Evolutionary conservation across 2,329 filamentous ascomycete genomes (phyloP).

Genomic region (Colletotrichum sublineola): DNA sequence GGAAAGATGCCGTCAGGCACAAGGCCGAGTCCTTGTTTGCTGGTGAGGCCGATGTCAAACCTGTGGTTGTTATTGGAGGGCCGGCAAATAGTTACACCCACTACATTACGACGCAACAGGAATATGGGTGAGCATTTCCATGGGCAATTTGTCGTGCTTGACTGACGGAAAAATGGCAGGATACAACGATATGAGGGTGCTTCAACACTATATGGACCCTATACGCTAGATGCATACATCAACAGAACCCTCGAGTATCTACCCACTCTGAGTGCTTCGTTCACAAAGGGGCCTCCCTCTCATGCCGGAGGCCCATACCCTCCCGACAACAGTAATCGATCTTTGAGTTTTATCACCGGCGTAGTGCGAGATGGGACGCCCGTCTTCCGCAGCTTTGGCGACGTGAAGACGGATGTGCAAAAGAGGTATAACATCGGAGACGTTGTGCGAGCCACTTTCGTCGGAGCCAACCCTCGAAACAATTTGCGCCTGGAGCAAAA

Average conservation of each 20-base stretch:
- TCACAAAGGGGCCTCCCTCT: conserved; percentile 14
- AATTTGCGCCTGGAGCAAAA: conserved; percentile 83
- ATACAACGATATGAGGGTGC: conserved; percentile 93
- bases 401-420: conserved; percentile 68
- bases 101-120: conserved; percentile 80
- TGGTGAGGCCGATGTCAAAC: conserved; percentile 60
- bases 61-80: conserved; percentile 83
- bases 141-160: conserved; percentile 41
- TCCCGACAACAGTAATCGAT: conserved; percentile 82
- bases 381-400: conserved; percentile 77
- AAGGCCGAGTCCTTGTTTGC: conserved; percentile 60
- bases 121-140: conserved; percentile 57
- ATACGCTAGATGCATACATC: conserved; percentile 88
- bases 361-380: conserved; percentile 80
- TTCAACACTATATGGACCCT: conserved; percentile 86
- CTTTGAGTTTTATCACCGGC: conserved; percentile 81
- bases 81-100: conserved; percentile 91
- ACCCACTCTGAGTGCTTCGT: conserved; percentile 27
- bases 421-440: conserved; percentile 69
- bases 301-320: conserved; percentile 69
- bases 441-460: conserved; percentile 75
- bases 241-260: conserved; percentile 70
- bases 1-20: conserved; percentile 77
- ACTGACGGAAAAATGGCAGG: conserved; percentile 45
- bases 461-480: conserved; percentile 90